These are phyloP conservation scores for Diaporthe sp. DNA, from an alignment of 2,329 filamentous ascomycete species.

Conservation along the genomic window DNA sequence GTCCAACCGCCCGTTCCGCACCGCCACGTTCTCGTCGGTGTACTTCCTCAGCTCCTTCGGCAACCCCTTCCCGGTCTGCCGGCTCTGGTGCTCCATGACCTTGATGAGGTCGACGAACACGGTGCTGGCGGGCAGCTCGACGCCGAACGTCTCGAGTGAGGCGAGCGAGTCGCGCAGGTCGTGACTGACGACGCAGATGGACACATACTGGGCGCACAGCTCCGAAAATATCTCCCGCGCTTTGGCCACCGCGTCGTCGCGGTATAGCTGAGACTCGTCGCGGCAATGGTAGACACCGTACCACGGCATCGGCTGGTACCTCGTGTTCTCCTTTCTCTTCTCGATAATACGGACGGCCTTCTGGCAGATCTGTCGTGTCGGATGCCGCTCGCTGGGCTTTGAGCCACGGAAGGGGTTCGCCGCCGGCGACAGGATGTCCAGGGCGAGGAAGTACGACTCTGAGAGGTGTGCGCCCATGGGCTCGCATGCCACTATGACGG, in stretches of 20 bases:
- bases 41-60: background rate
- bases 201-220: background rate
- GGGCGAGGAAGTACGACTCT: background rate
- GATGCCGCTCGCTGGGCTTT: background rate
- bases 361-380: constrained; percentile 1
- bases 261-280: background rate
- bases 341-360: background rate
- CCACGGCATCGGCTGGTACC: background rate
- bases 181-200: background rate
- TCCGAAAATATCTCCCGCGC: background rate
- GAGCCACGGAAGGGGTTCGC: background rate
- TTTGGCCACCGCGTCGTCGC: background rate
- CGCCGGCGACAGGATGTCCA: background rate
- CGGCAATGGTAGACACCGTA: background rate
- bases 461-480: background rate
- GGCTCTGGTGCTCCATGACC: constrained; percentile 3
- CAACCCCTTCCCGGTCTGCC: background rate
- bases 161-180: background rate
- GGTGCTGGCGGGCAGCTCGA: background rate
- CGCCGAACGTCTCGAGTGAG: background rate
- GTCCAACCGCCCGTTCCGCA: background rate
- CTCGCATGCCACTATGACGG: constrained; percentile 12
- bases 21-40: background rate
- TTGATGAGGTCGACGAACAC: constrained; percentile 14
- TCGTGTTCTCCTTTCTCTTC: background rate